phyloP scores from a whole-genome alignment of 768 basidiomycete species.

The Tulasnella sp. region DNA sequence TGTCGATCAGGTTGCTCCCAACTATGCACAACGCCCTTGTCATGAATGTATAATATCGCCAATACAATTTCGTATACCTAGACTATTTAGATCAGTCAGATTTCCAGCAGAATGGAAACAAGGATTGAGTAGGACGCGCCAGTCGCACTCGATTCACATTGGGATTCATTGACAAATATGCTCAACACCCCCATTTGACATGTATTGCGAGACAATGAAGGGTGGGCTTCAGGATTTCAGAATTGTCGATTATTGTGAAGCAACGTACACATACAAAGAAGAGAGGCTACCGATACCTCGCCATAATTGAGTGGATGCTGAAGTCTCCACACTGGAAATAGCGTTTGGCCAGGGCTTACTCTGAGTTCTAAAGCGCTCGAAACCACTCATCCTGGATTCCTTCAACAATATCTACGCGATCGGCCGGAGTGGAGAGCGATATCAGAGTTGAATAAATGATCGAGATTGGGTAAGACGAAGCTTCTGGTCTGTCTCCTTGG shows the following conservation, averaged over 20 bases:
- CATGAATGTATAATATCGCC: background rate
- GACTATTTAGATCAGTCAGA: background rate
- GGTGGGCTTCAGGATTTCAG: background rate
- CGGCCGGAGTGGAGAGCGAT: background rate
- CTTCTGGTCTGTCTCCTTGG: background rate
- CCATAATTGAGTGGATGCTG: background rate
- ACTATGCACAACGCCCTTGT: background rate
- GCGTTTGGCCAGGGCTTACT: background rate
- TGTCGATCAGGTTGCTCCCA: background rate
- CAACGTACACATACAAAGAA: no score
- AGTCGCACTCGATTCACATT: background rate
- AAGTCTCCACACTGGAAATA: background rate
- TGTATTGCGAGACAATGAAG: background rate
- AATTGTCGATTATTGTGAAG: background rate
- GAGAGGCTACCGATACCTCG: background rate
- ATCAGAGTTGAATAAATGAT: background rate
- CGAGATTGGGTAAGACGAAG: background rate
- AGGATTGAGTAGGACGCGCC: background rate
- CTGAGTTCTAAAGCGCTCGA: background rate
- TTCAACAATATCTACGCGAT: background rate
- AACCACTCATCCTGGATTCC: background rate
- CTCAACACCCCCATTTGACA: background rate
- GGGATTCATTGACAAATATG: background rate
- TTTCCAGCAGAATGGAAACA: background rate
- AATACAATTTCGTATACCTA: background rate